Conservation (phyloP, 768 basidiomycete genomes). For the Cubamyces lactineus region DNA sequence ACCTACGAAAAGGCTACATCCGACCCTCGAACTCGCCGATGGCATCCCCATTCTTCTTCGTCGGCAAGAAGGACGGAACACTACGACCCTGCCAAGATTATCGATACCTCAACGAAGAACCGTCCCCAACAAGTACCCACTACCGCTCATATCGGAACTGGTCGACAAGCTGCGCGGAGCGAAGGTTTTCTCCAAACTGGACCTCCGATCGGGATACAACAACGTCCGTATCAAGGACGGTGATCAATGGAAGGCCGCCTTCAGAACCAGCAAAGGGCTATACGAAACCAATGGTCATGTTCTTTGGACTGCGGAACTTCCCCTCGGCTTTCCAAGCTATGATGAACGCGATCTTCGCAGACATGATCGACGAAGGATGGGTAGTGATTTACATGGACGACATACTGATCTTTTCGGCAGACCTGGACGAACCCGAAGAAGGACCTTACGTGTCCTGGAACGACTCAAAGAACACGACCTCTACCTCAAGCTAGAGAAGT, state of each 20-base stretch:
- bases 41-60: no score
- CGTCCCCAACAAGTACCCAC: no score
- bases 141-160: no score
- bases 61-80: no score
- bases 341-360: constrained; percentile 22
- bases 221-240: constrained; percentile 39
- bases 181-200: constrained; percentile 33
- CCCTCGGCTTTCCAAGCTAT: constrained; percentile 15
- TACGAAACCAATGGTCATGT: constrained; percentile 38
- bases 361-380: constrained; percentile 20
- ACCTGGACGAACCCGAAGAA: neutral
- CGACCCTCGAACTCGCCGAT: no score
- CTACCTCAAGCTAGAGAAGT: constrained; percentile 37
- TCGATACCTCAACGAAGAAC: no score
- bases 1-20: no score
- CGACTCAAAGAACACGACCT: constrained; percentile 37
- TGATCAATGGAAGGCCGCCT: constrained; percentile 41
- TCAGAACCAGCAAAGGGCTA: constrained; percentile 38
- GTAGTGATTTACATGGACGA: neutral
- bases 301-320: constrained; percentile 25
- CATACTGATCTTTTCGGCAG: neutral
- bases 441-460: constrained; percentile 25
- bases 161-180: no score
- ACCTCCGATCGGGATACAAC: constrained; percentile 43
- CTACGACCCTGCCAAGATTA: no score